Evolutionary conservation across 2,329 filamentous ascomycete species (phyloP).

Genomic region (Atkinsonella texensis): DNA sequence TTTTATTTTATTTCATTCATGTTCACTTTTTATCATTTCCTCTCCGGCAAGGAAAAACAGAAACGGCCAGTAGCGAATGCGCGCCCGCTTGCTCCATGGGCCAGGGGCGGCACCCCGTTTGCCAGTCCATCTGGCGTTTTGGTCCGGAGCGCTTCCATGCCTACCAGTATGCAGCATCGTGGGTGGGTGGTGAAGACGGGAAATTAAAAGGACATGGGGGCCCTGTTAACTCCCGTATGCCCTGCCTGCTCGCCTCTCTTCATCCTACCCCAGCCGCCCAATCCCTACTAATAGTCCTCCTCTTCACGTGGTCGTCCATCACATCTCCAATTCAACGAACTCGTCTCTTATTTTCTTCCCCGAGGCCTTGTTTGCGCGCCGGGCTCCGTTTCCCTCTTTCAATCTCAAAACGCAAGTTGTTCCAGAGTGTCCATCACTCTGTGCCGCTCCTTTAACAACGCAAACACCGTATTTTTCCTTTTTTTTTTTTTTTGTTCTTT

Average conservation of each 20-base stretch:
- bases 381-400: slow-evolving; percentile 4
- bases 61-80: too few species aligned
- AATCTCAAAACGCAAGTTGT: slow-evolving; percentile 6
- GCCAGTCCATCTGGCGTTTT: too few species aligned
- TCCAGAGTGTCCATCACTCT: slow-evolving; percentile 16
- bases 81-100: background rate
- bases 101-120: background rate
- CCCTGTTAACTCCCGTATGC: background rate
- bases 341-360: background rate
- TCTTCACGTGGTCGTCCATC: background rate
- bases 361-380: slow-evolving; percentile 1
- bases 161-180: background rate
- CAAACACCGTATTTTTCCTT: background rate
- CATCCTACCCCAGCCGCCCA: background rate
- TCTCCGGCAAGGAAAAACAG: too few species aligned
- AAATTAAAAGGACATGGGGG: slow-evolving; percentile 5
- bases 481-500: too few species aligned
- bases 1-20: too few species aligned
- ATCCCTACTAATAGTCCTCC: background rate
- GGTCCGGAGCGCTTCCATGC: background rate
- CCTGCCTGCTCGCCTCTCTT: background rate
- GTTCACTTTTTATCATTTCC: too few species aligned
- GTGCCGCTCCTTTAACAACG: slow-evolving; percentile 4
- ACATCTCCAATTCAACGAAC: background rate
- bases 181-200: background rate